phyloP scores from a whole-genome alignment of 2,329 filamentous ascomycete genomes.

The Tolypocladium album region DNA sequence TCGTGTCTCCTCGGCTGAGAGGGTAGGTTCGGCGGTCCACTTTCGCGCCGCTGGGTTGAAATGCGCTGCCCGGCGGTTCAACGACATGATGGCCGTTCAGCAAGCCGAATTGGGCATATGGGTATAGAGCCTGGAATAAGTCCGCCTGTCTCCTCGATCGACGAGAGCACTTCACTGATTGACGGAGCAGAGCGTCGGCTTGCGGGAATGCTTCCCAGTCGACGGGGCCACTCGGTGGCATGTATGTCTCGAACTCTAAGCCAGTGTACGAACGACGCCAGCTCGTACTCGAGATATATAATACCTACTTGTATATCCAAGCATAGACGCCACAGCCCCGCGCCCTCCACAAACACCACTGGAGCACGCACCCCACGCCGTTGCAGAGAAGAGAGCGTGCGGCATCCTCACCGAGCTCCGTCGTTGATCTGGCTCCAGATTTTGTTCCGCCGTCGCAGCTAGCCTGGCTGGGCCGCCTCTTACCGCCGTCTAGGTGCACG shows the following conservation, averaged over 20 bases:
- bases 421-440: neutral
- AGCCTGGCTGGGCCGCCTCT: neutral
- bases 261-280: too few species aligned
- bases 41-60: constrained; percentile 6
- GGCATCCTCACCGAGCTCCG: neutral
- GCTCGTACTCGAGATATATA: too few species aligned
- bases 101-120: neutral
- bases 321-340: neutral
- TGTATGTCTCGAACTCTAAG: neutral
- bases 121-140: neutral
- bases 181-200: neutral
- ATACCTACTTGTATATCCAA: neutral
- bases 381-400: neutral
- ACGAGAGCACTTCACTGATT: neutral
- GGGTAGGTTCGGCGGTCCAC: constrained; percentile 2
- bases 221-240: neutral
- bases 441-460: neutral
- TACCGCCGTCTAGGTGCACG: neutral
- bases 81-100: constrained; percentile 1
- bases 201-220: neutral
- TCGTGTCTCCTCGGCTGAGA: neutral
- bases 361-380: neutral
- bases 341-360: neutral
- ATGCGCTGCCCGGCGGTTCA: constrained; percentile 4
- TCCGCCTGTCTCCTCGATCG: neutral